Percentiles rank a stretch among this genome's conserved stretches.
Conservation (phyloP, 257 asterid genomes). For the Solanum piurae region DNA sequence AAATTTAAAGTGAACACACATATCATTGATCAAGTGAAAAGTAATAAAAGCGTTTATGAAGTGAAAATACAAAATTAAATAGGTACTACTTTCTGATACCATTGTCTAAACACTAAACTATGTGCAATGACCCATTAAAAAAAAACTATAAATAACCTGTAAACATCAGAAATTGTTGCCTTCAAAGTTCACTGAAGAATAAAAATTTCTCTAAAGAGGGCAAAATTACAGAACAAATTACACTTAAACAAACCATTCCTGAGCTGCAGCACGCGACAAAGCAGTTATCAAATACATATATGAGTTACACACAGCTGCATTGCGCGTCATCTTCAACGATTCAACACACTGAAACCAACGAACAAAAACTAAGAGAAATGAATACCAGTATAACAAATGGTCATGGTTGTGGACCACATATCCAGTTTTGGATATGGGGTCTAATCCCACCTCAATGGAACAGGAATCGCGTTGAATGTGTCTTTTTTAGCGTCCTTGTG, state of each 20-base stretch:
- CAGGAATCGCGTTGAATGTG: not conserved
- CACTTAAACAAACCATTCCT: slow-evolving; percentile 27
- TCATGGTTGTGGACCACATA: not conserved
- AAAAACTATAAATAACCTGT: not conserved
- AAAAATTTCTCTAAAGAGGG: slow-evolving; percentile 11
- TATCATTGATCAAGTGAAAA: not conserved
- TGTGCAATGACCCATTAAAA: not conserved
- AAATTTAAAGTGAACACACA: not conserved
- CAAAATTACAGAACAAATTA: slow-evolving; percentile 16
- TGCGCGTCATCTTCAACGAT: slow-evolving; percentile 12
- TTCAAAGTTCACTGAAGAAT: not conserved
- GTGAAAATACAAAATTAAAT: not conserved
- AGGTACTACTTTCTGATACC: not conserved
- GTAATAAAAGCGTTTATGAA: not conserved
- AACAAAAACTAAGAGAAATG: slow-evolving; percentile 8
- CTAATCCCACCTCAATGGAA: not conserved
- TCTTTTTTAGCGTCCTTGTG: slow-evolving; percentile 2
- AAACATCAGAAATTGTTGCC: not conserved
- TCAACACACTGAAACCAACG: slow-evolving; percentile 17
- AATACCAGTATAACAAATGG: slow-evolving; percentile 18
- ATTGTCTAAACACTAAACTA: not conserved
- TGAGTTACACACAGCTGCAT: slow-evolving; percentile 38
- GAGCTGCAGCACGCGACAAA: slow-evolving; percentile 14
- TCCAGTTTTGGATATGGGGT: not conserved
- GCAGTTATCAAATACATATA: slow-evolving; percentile 23